Evolutionary conservation across 306 rosid species (phyloP), one percentile per base, ranked within the genome.

Genomic region (Adenanthera pavonina): DNA sequence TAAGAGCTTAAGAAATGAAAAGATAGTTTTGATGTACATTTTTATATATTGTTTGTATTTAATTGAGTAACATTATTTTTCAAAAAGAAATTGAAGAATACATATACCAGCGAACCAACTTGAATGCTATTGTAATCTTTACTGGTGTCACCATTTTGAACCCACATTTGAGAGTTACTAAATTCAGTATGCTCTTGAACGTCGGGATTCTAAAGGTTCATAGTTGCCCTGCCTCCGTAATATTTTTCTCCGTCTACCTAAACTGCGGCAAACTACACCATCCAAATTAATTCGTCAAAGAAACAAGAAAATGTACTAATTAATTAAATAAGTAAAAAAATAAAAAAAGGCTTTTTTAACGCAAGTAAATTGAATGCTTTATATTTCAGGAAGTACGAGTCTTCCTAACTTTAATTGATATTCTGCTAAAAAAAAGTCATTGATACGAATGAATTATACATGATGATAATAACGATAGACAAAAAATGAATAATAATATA

Each of bases 31-130:
- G n/a, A n/a, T n/a, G n/a, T 36, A 36, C 4, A 36, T n/a, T n/a
- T n/a, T n/a, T n/a, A n/a, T n/a, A 36, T 36, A 36, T 36, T n/a
- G 2, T 36, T 36, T 36, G 4, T 36, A 36, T 1, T 36, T 36
- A 4, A 36, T 36, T 36, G n/a, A n/a, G n/a, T n/a, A n/a, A n/a
- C n/a, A n/a, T n/a, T n/a, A n/a, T n/a, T 36, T 36, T 36, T 36
- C 4, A 36, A 17, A 52, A 13, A 70, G 48, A 53, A 38, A 1
- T 53, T 81, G 51, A 41, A 85, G 75, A 74, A 33, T 85, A 86
- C 91, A 88, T 88, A n/a, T n/a, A n/a, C n/a, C n/a, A n/a, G 91
- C 91, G 89, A 89, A 74, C 92, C 92, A 33, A 87, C 89, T 82
- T 89, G 88, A 68, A 89, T 89, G 83, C 85, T 82, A 38, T 86